Conservation (phyloP, 2,329 filamentous ascomycete genomes). For the Grosmannia clavigera region DNA sequence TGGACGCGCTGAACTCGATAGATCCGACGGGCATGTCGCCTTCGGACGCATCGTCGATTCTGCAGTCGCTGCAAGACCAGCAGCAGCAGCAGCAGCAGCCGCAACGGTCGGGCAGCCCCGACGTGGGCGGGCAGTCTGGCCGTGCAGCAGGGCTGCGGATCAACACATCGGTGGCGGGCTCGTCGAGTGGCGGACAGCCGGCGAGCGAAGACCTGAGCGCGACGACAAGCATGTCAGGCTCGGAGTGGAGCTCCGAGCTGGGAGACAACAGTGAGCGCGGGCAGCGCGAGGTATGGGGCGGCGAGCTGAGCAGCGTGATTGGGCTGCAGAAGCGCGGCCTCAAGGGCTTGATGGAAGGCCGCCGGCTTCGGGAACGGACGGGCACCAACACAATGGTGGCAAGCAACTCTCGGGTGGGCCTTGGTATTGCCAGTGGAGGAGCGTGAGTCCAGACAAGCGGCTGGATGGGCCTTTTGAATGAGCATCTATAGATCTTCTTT, state of each 20-base stretch:
- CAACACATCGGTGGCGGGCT: conserved; percentile 28
- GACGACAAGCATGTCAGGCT: conserved; percentile 37
- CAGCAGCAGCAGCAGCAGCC: neutral
- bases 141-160: conserved; percentile 32
- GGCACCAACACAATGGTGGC: conserved; percentile 23
- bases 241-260: conserved; percentile 44
- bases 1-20: conserved; percentile 25
- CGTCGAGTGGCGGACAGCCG: conserved; percentile 21
- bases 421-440: conserved; percentile 12
- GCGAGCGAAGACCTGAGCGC: conserved; percentile 37
- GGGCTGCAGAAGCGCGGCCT: conserved; percentile 89
- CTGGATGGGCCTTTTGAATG: neutral
- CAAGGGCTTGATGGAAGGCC: conserved; percentile 86
- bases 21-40: conserved; percentile 5
- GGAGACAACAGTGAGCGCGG: conserved; percentile 37
- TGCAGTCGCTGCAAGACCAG: neutral
- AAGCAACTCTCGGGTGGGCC: conserved; percentile 6
- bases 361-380: conserved; percentile 66
- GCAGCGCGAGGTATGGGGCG: conserved; percentile 61
- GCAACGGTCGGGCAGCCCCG: conserved; percentile 10
- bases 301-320: conserved; percentile 78
- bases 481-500: neutral
- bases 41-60: conserved; percentile 8
- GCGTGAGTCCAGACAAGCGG: neutral
- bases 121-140: conserved; percentile 19